These are phyloP conservation scores for Apiospora kogelbergensis DNA, from an alignment of 2,329 filamentous ascomycete species.

Conservation along the genomic window DNA sequence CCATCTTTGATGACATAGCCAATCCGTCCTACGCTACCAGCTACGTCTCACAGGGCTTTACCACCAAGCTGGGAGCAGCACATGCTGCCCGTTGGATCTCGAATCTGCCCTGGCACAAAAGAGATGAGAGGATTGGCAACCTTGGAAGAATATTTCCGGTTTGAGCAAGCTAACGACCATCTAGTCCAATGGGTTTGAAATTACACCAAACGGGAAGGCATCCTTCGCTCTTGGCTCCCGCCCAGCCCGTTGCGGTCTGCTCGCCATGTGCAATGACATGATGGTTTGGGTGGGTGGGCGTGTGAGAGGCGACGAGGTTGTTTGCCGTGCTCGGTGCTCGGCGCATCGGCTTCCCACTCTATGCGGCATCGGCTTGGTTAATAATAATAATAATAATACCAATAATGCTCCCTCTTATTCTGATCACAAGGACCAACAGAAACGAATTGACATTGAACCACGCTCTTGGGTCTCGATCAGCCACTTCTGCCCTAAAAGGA, in stretches of 20 bases:
- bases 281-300: neutral
- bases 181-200: neutral
- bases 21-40: neutral
- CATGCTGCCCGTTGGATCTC: neutral
- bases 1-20: conserved; percentile 2
- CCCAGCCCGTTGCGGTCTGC: neutral
- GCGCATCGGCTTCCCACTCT: neutral
- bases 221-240: neutral
- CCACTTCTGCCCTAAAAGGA: neutral
- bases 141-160: neutral
- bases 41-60: neutral
- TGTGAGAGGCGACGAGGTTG: neutral
- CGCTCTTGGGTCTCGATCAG: neutral
- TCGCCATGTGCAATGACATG: neutral
- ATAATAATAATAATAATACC: neutral
- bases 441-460: neutral
- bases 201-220: neutral
- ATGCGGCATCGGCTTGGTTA: neutral
- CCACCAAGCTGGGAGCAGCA: neutral
- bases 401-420: neutral
- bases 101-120: neutral
- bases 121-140: neutral
- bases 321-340: neutral
- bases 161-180: neutral
- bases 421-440: neutral